Percentiles rank a stretch among this genome's conserved stretches.
Evolutionary conservation across 2,329 filamentous ascomycete genomes (phyloP).

Genomic region (Fusarium sp.): DNA sequence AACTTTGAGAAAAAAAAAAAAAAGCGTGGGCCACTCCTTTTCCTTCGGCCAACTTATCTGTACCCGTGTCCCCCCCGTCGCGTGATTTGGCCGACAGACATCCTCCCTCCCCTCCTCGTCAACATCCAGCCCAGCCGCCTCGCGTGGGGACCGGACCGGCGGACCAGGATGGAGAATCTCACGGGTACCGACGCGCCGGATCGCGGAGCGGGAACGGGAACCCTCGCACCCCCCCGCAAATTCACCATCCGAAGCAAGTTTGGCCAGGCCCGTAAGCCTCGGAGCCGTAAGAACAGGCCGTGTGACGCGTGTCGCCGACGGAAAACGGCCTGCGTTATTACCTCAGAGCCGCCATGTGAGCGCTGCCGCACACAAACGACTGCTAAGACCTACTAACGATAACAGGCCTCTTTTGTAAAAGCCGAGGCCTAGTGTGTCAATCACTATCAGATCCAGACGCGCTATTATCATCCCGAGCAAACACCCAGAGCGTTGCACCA

Average conservation of each 20-base stretch:
- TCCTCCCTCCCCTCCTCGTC: background rate
- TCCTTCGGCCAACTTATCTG: slow-evolving; percentile 37
- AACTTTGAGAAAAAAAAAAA: background rate
- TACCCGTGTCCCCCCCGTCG: slow-evolving; percentile 3
- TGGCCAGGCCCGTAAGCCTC: slow-evolving; percentile 52
- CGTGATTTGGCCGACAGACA: slow-evolving; percentile 34
- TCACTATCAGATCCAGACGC: slow-evolving; percentile 43
- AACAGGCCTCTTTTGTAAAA: slow-evolving; percentile 51
- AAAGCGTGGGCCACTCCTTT: background rate
- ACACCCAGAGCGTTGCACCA: slow-evolving; percentile 1
- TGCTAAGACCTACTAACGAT: background rate
- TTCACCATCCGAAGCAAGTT: slow-evolving; percentile 57
- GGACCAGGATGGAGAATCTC: slow-evolving; percentile 24
- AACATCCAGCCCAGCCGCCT: background rate
- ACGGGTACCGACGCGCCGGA: slow-evolving; percentile 15
- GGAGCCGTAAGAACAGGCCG: slow-evolving; percentile 60
- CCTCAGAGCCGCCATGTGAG: slow-evolving; percentile 58
- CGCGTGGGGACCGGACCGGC: background rate
- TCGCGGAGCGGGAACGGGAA: slow-evolving; percentile 18
- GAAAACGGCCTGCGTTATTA: slow-evolving; percentile 61
- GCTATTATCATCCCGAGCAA: slow-evolving; percentile 9
- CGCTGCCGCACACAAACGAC: background rate
- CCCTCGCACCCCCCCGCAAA: slow-evolving; percentile 45
- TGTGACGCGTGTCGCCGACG: slow-evolving; percentile 59
- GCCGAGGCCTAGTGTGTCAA: slow-evolving; percentile 48